These are phyloP conservation scores for Botrytis medusae DNA, from an alignment of 2,329 filamentous ascomycete species.

Conservation along the genomic window DNA sequence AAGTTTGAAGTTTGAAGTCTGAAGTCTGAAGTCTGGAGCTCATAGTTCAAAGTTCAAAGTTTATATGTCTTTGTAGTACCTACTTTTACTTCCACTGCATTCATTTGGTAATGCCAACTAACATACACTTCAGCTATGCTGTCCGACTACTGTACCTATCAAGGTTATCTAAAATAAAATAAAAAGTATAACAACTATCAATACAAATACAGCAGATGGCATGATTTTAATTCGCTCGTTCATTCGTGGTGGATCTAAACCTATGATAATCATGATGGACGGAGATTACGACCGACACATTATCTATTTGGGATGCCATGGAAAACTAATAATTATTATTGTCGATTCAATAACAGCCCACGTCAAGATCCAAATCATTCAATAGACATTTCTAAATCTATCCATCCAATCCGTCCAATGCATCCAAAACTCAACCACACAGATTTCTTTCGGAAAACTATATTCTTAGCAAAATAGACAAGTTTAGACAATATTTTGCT, in stretches of 20 bases:
- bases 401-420: not conserved
- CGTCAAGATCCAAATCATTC: not conserved
- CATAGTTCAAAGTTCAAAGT: not conserved
- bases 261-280: not conserved
- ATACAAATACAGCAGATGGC: not conserved
- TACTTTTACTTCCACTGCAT: conserved; percentile 2
- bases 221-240: not conserved
- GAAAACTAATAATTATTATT: not conserved
- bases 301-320: conserved; percentile 4
- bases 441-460: not conserved
- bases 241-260: not conserved
- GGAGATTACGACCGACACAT: not conserved
- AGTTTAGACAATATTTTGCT: not conserved
- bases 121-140: conserved; percentile 15
- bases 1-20: not conserved
- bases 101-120: conserved; percentile 6
- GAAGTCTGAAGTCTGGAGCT: not conserved
- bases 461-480: not conserved
- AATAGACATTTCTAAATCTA: conserved; percentile 1
- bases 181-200: not conserved
- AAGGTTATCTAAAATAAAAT: not conserved
- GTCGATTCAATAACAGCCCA: not conserved
- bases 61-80: not conserved
- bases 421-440: not conserved
- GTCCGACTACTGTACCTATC: not conserved